Evolutionary conservation across 164 flowering plant genomes (phyloP).

Genomic region (Liquidambar formosana): DNA sequence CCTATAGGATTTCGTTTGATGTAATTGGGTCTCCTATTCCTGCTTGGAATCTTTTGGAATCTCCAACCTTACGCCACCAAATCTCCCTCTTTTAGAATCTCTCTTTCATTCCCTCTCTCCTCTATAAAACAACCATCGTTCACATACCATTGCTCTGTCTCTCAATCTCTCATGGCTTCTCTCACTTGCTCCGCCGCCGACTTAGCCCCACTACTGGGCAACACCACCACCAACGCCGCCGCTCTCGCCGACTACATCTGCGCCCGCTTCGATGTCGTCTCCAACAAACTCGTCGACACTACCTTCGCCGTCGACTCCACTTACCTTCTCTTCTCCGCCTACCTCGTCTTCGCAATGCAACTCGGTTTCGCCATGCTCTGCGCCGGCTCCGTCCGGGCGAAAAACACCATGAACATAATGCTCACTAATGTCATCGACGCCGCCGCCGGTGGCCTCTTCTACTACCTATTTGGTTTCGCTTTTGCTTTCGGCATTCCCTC

Average conservation of each 20-base stretch:
- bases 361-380: constrained; percentile 61
- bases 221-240: constrained; percentile 23
- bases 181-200: constrained; percentile 31
- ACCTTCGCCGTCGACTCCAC: constrained; percentile 35
- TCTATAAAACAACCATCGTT: too few relatives aligned
- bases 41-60: too few relatives aligned
- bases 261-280: constrained; percentile 10
- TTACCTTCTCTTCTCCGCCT: constrained; percentile 55
- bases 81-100: too few relatives aligned
- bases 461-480: constrained; percentile 19
- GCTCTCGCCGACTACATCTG: constrained; percentile 37
- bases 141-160: background rate
- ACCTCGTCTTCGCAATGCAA: constrained; percentile 53
- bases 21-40: too few relatives aligned
- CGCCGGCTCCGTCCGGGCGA: constrained; percentile 59
- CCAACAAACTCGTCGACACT: constrained; percentile 21
- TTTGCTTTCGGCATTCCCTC: constrained; percentile 45
- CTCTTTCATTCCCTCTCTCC: too few relatives aligned
- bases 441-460: constrained; percentile 46
- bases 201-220: constrained; percentile 29
- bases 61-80: too few relatives aligned
- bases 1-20: too few relatives aligned
- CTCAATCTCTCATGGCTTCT: constrained; percentile 23
- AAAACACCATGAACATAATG: constrained; percentile 56
- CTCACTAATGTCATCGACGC: constrained; percentile 55